A percentile compares a stretch with the other conserved stretches of the same genome.
Evolutionary conservation across 2,329 filamentous ascomycete species (phyloP).

Genomic region (Cladosporium sp.): DNA sequence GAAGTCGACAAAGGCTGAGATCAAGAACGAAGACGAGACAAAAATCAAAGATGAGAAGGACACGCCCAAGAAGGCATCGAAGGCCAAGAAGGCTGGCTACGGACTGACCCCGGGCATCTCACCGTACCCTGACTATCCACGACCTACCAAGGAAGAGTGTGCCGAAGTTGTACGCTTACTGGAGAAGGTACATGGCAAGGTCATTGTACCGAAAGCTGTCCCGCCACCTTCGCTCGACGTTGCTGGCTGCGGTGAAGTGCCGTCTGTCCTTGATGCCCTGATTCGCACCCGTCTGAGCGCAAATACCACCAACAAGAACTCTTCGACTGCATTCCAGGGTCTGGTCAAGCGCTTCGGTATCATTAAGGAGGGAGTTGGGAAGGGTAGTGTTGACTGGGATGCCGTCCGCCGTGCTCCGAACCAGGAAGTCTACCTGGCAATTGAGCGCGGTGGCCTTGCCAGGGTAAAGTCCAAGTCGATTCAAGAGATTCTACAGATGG

Average conservation of each 20-base stretch:
- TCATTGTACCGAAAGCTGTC: conserved; percentile 65
- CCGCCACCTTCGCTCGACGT: conserved; percentile 70
- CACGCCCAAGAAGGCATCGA: conserved; percentile 39
- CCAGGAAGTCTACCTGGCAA: conserved; percentile 66
- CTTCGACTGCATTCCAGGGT: conserved; percentile 66
- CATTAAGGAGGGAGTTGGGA: conserved; percentile 63
- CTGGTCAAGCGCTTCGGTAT: conserved; percentile 67
- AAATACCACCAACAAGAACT: conserved; percentile 62
- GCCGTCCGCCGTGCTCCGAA: conserved; percentile 62
- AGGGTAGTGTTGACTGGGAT: conserved; percentile 75
- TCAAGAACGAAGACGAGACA: conserved; percentile 20
- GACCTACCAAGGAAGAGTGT: conserved; percentile 69
- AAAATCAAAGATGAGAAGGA: conserved; percentile 27
- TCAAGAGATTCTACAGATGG: conserved; percentile 71
- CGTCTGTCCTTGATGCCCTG: conserved; percentile 65
- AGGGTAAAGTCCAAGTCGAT: conserved; percentile 72
- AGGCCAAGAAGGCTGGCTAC: conserved; percentile 47
- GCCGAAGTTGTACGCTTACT: conserved; percentile 69
- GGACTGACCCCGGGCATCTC: conserved; percentile 53
- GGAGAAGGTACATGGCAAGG: conserved; percentile 64
- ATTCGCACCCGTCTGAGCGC: conserved; percentile 65
- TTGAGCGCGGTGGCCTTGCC: conserved; percentile 70
- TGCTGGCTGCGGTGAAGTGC: conserved; percentile 70
- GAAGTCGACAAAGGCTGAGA: conserved; percentile 23
- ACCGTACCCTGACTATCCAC: conserved; percentile 68